Base-by-base conservation (phyloP, 1,284 basidiomycete species). In the Ceratobasidium sp. region DNA sequence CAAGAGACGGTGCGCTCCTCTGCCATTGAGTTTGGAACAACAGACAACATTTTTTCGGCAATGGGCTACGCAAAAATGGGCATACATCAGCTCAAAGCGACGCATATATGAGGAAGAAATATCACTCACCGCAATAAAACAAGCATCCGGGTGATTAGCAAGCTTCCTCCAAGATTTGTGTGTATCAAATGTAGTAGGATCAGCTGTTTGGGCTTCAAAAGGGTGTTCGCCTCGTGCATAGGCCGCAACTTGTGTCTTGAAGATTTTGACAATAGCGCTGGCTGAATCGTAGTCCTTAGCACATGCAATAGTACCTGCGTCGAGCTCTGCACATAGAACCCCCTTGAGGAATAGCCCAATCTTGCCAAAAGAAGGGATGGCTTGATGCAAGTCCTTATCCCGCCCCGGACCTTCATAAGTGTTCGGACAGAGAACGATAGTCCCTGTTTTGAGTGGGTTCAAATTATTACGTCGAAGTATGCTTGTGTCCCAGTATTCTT, bases 1-100 rank as follows among this genome's bases (percentile, higher is more conserved):
- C 76, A 79, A 4, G 82, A 83, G 23, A 77, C 79, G n/a, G 82
- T 83, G 4, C 80, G 77, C 73, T 83, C 82, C 55, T 83, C 82
- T 7, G 80, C 76, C 82, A 83, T 84, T 0, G 81, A 83, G 75
- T 82, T 83, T 23, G 80, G 78, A 7, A 80, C 76, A 11, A 81
- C 73, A 1, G 79, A 79, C 73, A 80, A 82, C 18, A 82, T 76
- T 66, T 80, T 80, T 46, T 78, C 73, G 2, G 78, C 80, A 46
- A 83, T 76, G 50, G 77, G 62, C 81, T 55, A n/a, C 11, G 9
- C 26, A 14, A 26, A 47, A 1, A 18, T n/a, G 28, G 18, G 38
- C 21, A 11, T 21, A 11, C 5, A 23, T n/a, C 57, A 41, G 32
- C 32, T 14, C 13, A 6, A 41, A 32, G 1, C 35, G 18, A 11